Conservation (phyloP, 2,329 filamentous ascomycete genomes). For the Lizonia empirigonia region DNA sequence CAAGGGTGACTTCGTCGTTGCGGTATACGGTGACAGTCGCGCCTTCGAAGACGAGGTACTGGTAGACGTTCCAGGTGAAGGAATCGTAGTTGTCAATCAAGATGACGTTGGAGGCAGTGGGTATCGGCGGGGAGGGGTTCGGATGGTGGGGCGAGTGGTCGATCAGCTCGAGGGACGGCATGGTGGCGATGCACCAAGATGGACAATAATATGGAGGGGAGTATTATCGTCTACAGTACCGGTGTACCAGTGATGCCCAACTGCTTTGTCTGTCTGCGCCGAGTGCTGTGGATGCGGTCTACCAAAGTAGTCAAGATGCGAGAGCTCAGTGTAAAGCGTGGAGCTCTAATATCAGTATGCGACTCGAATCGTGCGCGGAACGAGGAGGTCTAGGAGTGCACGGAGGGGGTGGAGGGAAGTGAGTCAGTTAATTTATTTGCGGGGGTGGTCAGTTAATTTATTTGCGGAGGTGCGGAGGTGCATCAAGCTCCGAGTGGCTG, state of each 20-base stretch:
- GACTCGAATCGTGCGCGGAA: neutral
- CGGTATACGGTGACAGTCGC: constrained; percentile 87
- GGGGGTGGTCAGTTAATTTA: constrained; percentile 14
- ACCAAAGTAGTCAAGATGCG: neutral
- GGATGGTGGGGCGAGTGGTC: constrained; percentile 91
- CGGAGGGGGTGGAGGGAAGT: constrained; percentile 3
- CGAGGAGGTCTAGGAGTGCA: neutral
- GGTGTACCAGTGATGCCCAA: neutral
- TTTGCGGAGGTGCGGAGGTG: constrained; percentile 13
- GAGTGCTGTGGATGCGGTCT: neutral
- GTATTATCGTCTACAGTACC: neutral
- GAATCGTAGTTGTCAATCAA: constrained; percentile 99
- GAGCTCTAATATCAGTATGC: neutral
- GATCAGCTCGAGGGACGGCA: constrained; percentile 59
- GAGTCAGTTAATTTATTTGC: constrained; percentile 17
- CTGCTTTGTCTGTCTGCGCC: neutral
- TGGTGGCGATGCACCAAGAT: constrained; percentile 24
- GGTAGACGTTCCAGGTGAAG: constrained; percentile 99
- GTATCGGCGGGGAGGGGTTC: constrained; percentile 71
- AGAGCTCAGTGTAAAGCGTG: neutral
- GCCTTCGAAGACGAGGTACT: constrained; percentile 95
- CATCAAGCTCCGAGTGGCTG: neutral
- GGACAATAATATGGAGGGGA: neutral
- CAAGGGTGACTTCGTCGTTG: constrained; percentile 88
- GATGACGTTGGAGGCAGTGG: constrained; percentile 86